Evolutionary conservation across 2,329 filamentous ascomycete genomes (phyloP), one percentile per base, ranked within the genome.

Genomic region (Fusarium sp.): DNA sequence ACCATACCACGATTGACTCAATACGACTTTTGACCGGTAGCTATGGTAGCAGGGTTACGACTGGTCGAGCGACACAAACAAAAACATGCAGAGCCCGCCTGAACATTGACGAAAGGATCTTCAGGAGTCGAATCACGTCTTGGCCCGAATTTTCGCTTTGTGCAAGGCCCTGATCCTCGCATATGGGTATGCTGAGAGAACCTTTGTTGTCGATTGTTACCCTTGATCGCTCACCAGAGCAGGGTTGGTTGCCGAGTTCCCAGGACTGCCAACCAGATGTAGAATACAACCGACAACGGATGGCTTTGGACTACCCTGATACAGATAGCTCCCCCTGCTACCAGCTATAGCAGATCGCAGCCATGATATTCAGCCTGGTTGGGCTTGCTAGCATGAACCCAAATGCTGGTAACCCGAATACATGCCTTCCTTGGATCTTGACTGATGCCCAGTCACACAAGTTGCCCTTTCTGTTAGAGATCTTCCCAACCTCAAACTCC

Each of bases 391-490:
- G 43, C 31, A 43, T 47, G 42, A 38, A 46, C 28, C 41, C 42
- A 40, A 65, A 36, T 44, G 15, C 41, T 58, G 56, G 61, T 36
- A 53, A 41, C 36, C 22, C 35, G n/a, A 29, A 38, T 38, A 38
- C 19, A 19, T 19, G 19, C 15, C 34, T 19, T 41, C 15, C 36
- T 35, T 38, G 40, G 41, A 44, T 42, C 26, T 39, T 43, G 29
- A 11, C 25, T 58, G 44, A 34, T 58, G 44, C 53, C 48, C 52
- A 26, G 28, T 58, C 44, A 34, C 34, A 15, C 31, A 49, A 45
- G 22, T 41, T 62, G n/a, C 53, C 53, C 25, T 29, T 49, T 49
- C 44, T 15, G 58, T 36, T 15, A 10, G 34, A 44, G 53, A 63
- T 62, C 52, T 42, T 35, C 39, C 28, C 51, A 44, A 49, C 15